These are phyloP conservation scores for Endogone sp. DNA, from an alignment of 192 early-diverging fungal genomes.

Conservation along the genomic window DNA sequence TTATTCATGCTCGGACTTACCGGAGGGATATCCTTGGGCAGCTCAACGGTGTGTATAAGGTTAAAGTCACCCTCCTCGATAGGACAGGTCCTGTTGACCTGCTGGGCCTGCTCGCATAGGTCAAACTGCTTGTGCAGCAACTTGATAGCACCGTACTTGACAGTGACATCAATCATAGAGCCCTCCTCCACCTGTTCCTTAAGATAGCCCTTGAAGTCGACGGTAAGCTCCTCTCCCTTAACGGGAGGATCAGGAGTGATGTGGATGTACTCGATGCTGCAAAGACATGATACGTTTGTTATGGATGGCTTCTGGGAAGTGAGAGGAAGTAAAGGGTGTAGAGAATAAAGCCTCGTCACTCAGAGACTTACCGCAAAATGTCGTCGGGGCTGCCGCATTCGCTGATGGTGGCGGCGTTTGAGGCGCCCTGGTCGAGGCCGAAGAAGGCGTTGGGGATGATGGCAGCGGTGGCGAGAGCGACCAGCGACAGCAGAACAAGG, in stretches of 20 bases:
- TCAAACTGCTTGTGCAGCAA: conserved; percentile 41
- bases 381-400: conserved; percentile 23
- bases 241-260: conserved; percentile 46
- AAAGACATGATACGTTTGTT: background rate
- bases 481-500: background rate
- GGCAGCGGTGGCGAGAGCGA: background rate
- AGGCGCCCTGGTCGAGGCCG: background rate
- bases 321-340: background rate
- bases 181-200: conserved; percentile 35
- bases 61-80: conserved; percentile 34
- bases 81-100: conserved; percentile 47
- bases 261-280: conserved; percentile 37
- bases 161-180: conserved; percentile 34
- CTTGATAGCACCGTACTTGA: conserved; percentile 45
- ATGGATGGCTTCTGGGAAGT: background rate
- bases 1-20: conserved; percentile 18
- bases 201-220: conserved; percentile 43
- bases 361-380: conserved; percentile 20
- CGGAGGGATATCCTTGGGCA: conserved; percentile 56
- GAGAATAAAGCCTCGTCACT: background rate
- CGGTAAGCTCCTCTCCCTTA: conserved; percentile 36
- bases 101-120: conserved; percentile 42
- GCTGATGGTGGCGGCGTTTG: conserved; percentile 3
- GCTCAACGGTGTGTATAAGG: conserved; percentile 35
- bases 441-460: background rate